Percentiles rank a stretch among this genome's conserved stretches.
phyloP scores from a whole-genome alignment of 495 filamentous ascomycete genomes.

The Apodospora peruviana region DNA sequence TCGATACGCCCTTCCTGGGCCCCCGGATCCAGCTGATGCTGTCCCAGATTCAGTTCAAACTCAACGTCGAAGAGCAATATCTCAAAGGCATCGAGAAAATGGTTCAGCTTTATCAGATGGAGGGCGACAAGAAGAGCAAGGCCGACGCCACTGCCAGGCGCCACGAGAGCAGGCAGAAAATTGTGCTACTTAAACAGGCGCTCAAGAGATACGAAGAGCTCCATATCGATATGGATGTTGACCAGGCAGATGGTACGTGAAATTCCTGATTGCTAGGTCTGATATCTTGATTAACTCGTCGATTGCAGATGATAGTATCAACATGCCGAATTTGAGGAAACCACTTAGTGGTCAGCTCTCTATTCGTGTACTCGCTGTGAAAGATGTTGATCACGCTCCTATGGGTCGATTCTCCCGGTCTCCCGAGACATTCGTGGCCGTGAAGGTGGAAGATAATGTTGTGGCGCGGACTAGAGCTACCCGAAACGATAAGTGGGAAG shows the following conservation, averaged over 20 bases:
- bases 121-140: conserved; percentile 94
- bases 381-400: conserved; percentile 91
- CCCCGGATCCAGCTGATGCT: conserved; percentile 99
- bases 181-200: conserved; percentile 90
- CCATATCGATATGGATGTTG: conserved; percentile 88
- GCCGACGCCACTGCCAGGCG: conserved; percentile 83
- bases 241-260: conserved; percentile 72
- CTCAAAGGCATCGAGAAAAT: conserved; percentile 99
- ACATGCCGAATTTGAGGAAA: conserved; percentile 88
- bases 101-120: conserved; percentile 94
- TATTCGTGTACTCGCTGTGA: conserved; percentile 79
- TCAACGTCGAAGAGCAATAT: conserved; percentile 98
- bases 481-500: conserved; percentile 82
- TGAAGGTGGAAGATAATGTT: conserved; percentile 92
- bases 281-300: conserved; percentile 9
- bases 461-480: conserved; percentile 85
- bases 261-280: neutral
- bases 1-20: conserved; percentile 90
- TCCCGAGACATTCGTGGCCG: conserved; percentile 88
- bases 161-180: conserved; percentile 96
- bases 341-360: conserved; percentile 85
- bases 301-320: conserved; percentile 84
- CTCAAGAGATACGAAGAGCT: conserved; percentile 96
- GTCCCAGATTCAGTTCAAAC: conserved; percentile 96
- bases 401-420: conserved; percentile 80